Percentiles rank a stretch among this genome's conserved stretches.
Evolutionary conservation across 805 yeast genomes (phyloP).

Genomic region (Nakazawaea holstii): DNA sequence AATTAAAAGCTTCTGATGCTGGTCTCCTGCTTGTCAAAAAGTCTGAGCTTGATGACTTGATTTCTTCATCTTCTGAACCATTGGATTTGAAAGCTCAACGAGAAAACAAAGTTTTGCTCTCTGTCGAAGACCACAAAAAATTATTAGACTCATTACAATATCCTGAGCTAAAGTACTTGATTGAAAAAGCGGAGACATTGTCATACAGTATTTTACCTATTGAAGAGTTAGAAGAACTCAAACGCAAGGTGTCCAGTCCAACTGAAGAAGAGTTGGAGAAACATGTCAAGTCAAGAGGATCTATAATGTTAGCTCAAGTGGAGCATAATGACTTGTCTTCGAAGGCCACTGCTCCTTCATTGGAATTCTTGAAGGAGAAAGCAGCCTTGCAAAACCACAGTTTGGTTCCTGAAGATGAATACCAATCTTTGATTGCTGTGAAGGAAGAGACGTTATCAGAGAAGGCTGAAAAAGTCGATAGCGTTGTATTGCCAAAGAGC

Average conservation of each 20-base stretch:
- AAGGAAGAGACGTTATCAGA: conserved; percentile 10
- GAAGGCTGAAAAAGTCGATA: conserved; percentile 1
- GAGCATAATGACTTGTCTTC: conserved; percentile 20
- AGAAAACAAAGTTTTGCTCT: conserved; percentile 19
- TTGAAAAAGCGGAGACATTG: conserved; percentile 24
- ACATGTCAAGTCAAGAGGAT: conserved; percentile 13
- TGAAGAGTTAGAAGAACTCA: conserved; percentile 2
- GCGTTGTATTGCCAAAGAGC: conserved; percentile 1
- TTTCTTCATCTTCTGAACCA: conserved; percentile 18
- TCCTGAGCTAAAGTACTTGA: conserved; percentile 28
- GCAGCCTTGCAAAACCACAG: conserved; percentile 18
- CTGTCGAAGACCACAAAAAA: conserved; percentile 13
- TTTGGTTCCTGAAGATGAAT: conserved; percentile 2
- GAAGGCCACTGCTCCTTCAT: conserved; percentile 24
- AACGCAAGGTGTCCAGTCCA: conserved; percentile 12
- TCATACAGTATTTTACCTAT: conserved; percentile 14
- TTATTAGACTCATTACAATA: conserved; percentile 14
- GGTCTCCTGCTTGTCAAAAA: conserved; percentile 10
- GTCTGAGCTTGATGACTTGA: conserved; percentile 11
- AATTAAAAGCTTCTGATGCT: neutral
- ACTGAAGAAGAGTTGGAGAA: conserved; percentile 12
- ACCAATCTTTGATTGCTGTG: conserved; percentile 8
- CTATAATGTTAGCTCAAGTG: conserved; percentile 12
- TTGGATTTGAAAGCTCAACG: conserved; percentile 21
- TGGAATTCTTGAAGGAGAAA: conserved; percentile 23